Evolutionary conservation across 169 alveolate species (phyloP).

Genomic region (Eimeria maxima): DNA sequence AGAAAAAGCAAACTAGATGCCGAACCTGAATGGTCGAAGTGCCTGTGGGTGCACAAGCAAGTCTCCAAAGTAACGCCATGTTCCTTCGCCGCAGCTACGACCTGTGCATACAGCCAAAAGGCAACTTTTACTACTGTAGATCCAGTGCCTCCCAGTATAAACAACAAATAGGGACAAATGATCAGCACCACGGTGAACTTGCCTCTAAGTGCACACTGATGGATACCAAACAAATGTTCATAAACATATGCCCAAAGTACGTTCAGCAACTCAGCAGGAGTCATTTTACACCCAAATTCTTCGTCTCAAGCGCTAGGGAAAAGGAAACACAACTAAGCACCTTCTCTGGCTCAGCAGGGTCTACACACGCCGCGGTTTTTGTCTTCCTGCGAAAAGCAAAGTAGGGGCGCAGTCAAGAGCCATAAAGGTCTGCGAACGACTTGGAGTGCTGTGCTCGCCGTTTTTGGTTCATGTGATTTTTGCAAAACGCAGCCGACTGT

Average conservation of each 20-base stretch:
- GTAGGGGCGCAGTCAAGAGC: background rate
- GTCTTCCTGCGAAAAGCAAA: slow-evolving; percentile 68
- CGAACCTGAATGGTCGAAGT: slow-evolving; percentile 90
- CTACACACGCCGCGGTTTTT: slow-evolving; percentile 89
- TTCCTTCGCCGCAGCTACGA: slow-evolving; percentile 84
- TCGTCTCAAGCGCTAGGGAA: background rate
- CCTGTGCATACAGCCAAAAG: slow-evolving; percentile 41
- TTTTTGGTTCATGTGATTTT: background rate
- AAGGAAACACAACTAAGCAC: slow-evolving; percentile 42
- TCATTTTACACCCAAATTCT: background rate
- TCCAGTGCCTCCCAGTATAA: no score
- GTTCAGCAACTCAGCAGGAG: background rate
- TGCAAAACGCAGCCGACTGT: background rate
- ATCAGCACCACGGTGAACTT: background rate
- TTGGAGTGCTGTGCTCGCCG: no score
- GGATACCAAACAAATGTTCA: no score
- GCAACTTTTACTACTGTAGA: background rate
- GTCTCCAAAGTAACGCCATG: slow-evolving; percentile 82
- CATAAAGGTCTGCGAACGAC: background rate
- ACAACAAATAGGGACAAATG: no score
- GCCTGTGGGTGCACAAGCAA: slow-evolving; percentile 91
- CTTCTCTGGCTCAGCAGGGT: slow-evolving; percentile 89
- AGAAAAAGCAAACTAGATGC: no score
- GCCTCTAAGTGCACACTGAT: background rate
- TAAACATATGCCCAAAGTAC: no score